A percentile compares a stretch with the other conserved stretches of the same genome.
Evolutionary conservation across 192 early-diverging fungal genomes (phyloP).

Genomic region (Coemansia sp.): DNA sequence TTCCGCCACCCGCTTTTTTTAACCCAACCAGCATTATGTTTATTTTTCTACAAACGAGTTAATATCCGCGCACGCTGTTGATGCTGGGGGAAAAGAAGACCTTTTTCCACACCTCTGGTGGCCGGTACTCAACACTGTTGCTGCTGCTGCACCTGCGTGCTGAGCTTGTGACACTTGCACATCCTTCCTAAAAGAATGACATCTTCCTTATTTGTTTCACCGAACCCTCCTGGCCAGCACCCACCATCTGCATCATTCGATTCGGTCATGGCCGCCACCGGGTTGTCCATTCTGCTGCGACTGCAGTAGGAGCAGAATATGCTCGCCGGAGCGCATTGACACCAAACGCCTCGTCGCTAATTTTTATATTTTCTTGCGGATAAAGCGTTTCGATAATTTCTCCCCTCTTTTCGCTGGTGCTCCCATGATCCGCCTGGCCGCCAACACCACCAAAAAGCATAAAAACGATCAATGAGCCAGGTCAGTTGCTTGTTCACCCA

Average conservation of each 20-base stretch:
- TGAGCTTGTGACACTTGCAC: not conserved
- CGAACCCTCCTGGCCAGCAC: not conserved
- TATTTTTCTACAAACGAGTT: not conserved
- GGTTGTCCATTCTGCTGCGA: not conserved
- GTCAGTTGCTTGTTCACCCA: not conserved
- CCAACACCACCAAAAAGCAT: not conserved
- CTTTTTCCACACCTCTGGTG: not conserved
- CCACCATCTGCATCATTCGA: not conserved
- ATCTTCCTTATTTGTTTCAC: not conserved
- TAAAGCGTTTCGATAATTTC: not conserved
- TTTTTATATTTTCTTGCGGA: not conserved
- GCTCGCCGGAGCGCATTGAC: not conserved
- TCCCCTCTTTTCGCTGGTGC: not conserved
- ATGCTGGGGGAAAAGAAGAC: not conserved
- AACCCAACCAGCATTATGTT: not conserved
- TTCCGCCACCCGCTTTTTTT: not conserved
- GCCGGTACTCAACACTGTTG: not conserved
- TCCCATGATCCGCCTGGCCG: no score
- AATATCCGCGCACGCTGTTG: not conserved
- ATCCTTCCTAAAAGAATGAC: not conserved
- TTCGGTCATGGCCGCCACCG: not conserved
- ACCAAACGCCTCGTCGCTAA: not conserved
- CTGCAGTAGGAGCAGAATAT: not conserved
- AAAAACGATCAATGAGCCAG: not conserved
- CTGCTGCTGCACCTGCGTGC: not conserved